phyloP scores from a whole-genome alignment of 2,329 filamentous ascomycete species.

The Purpureocillium takamizusanense region DNA sequence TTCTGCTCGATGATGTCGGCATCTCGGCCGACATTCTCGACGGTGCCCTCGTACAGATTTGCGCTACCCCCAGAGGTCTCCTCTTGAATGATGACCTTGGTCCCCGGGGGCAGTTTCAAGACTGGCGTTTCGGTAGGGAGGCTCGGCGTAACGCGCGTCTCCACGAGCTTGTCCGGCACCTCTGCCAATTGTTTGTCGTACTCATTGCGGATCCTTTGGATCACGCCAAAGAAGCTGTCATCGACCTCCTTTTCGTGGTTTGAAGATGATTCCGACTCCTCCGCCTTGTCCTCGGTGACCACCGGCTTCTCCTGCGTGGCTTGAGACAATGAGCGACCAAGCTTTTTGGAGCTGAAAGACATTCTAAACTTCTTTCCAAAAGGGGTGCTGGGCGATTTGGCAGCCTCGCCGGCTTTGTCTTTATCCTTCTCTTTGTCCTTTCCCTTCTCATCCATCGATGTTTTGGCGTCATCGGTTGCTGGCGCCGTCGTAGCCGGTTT shows the following conservation, averaged over 20 bases:
- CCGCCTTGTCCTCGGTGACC: slow-evolving; percentile 67
- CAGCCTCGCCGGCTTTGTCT: slow-evolving; percentile 37
- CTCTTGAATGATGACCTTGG: slow-evolving; percentile 61
- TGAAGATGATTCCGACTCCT: slow-evolving; percentile 54
- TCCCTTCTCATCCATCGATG: slow-evolving; percentile 34
- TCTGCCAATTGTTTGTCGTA: slow-evolving; percentile 62
- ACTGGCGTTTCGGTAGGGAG: slow-evolving; percentile 67
- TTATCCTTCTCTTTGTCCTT: slow-evolving; percentile 37
- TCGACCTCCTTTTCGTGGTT: slow-evolving; percentile 65
- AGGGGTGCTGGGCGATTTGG: slow-evolving; percentile 50
- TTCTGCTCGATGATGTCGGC: slow-evolving; percentile 77
- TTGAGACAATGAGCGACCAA: slow-evolving; percentile 56
- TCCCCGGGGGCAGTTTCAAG: slow-evolving; percentile 59
- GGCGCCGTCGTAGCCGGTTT: slow-evolving; percentile 4
- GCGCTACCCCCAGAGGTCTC: slow-evolving; percentile 60
- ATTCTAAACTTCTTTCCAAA: slow-evolving; percentile 85
- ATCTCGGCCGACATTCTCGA: slow-evolving; percentile 67
- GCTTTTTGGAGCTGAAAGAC: slow-evolving; percentile 78
- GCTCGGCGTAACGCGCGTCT: slow-evolving; percentile 59
- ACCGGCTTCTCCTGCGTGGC: slow-evolving; percentile 60
- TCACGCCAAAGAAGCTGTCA: slow-evolving; percentile 62
- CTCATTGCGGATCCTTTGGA: slow-evolving; percentile 63
- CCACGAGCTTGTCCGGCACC: slow-evolving; percentile 42
- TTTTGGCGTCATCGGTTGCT: slow-evolving; percentile 33
- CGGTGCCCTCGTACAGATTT: slow-evolving; percentile 85